Conservation (phyloP, 148 eudicot genomes). For the Bassia scoparia region DNA sequence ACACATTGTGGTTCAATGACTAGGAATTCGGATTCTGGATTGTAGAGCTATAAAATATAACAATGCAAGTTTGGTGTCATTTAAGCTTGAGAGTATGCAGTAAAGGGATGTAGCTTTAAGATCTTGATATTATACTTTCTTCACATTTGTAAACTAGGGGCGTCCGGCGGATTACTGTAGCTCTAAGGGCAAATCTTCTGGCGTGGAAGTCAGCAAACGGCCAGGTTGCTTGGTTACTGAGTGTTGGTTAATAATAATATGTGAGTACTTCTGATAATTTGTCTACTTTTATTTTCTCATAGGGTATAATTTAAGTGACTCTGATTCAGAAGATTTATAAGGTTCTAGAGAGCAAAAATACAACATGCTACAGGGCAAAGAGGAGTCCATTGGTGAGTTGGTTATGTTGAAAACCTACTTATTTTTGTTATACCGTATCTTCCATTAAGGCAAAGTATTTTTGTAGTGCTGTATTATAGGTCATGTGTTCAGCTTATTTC, state of each 20-base stretch:
- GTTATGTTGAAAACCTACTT: no score
- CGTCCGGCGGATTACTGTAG: conserved; percentile 32
- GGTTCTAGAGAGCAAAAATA: conserved; percentile 26
- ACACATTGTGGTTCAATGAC: not conserved
- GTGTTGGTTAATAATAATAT: not conserved
- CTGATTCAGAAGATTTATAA: conserved; percentile 44
- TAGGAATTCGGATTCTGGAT: not conserved
- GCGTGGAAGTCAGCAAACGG: conserved; percentile 38
- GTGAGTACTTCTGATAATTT: not conserved
- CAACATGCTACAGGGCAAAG: conserved; percentile 2
- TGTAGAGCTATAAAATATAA: not conserved
- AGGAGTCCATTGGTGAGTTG: conserved; percentile 10
- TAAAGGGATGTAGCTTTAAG: not conserved
- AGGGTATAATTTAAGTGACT: conserved; percentile 59
- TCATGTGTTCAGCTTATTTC: no score
- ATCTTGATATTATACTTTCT: not conserved
- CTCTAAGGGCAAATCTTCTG: conserved; percentile 36
- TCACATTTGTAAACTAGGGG: conserved; percentile 27
- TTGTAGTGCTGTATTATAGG: no score
- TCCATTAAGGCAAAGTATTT: no score
- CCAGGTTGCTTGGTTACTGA: conserved; percentile 30
- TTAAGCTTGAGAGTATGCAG: not conserved
- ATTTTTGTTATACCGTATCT: no score
- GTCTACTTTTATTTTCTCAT: conserved; percentile 14
- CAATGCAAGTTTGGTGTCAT: not conserved